Base-by-base conservation (phyloP, 306 rosid species). In the Parietaria judaica region DNA sequence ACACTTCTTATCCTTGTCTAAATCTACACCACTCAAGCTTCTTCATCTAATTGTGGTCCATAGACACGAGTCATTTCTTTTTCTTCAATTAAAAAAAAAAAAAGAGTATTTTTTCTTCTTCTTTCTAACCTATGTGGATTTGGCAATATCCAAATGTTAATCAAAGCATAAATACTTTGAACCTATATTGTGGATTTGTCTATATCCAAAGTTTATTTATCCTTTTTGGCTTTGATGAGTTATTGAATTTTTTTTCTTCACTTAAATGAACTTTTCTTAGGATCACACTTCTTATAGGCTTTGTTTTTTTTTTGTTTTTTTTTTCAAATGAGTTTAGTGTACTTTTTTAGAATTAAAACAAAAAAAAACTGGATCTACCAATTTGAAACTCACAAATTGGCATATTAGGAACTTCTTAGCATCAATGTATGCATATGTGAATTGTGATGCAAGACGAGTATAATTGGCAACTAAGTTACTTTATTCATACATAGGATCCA, bases 1-100 rank as follows among this genome's bases (percentile, higher is more conserved):
- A 39, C 37, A 59, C 62, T 16, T 59, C 11, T 23, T 41, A 41
- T 59, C 16, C 49, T 58, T 16, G 43, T 59, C 63, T 36, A 9
- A 15, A 7, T 41, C 5, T 6, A 59, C 35, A 41, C 63, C 63
- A 59, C 63, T 38, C 35, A 59, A 7, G 14, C 50, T 41, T 41
- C 8, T 58, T 58, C 7, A 31, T 3, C 46, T 59, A 5, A 41
- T 5, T 15, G 50, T 8, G 51, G 50, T 15, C 50, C 63, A 7
- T 41, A 41, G 35, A 41, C 15, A 59, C 14, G 45, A 56, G 36
- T 59, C 50, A 14, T 14, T 15, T 15, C 46, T 13, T 59, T 13
- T 59, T 13, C 57, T 53, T 53, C 3, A 13, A 35, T 14, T 8
- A 16, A 15, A 36, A 13, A 56, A 56, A 56, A 36, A 35, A 56